Conservation (phyloP, 257 asterid species). For the Salvia rosmarinus region DNA sequence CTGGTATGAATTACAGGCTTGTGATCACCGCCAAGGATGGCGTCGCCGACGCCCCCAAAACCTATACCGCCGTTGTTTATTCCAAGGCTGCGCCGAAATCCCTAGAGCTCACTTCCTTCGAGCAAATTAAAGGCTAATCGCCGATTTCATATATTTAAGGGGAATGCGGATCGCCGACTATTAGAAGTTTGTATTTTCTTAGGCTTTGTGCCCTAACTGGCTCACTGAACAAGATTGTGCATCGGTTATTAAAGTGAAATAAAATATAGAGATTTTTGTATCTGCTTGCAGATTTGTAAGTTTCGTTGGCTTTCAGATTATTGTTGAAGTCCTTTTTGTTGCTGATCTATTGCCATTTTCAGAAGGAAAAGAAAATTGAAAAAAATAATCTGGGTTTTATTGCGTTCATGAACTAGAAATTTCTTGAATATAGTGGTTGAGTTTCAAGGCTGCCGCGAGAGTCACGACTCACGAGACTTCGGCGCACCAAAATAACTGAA, state of each 20-base stretch:
- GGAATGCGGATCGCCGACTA: not conserved
- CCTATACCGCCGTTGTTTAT: conserved; percentile 46
- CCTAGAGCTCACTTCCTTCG: not conserved
- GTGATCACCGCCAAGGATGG: conserved; percentile 43
- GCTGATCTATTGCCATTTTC: no score
- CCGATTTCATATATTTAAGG: not conserved
- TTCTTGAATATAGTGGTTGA: not conserved
- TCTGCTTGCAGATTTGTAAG: not conserved
- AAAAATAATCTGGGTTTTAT: not conserved
- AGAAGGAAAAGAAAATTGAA: no score
- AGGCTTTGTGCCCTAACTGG: not conserved
- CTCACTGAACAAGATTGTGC: not conserved
- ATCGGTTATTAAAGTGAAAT: not conserved
- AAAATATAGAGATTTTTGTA: not conserved
- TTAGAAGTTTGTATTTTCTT: not conserved
- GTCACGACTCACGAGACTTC: not conserved
- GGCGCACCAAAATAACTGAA: not conserved
- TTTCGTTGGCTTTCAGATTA: not conserved
- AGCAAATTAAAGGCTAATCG: not conserved
- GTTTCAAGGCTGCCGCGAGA: not conserved
- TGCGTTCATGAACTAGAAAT: not conserved
- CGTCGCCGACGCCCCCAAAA: conserved; percentile 9
- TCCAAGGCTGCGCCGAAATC: conserved; percentile 32
- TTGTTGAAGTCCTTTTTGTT: no score
- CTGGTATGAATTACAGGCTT: conserved; percentile 45